Evolutionary conservation across 495 filamentous ascomycete species (phyloP), one percentile per base, ranked within the genome.

Genomic region (Annulohypoxylon moriforme): DNA sequence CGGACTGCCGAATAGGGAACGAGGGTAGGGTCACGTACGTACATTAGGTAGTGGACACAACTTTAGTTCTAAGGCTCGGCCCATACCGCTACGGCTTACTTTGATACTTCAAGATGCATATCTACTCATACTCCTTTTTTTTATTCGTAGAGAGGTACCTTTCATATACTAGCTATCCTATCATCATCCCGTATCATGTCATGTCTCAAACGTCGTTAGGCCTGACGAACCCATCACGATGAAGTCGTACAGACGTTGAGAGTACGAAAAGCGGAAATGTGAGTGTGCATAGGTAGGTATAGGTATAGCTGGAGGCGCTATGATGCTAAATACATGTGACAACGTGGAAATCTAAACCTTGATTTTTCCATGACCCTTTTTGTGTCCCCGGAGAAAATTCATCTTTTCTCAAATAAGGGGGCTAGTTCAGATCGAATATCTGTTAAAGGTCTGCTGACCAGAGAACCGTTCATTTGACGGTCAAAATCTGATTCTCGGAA

Each of bases 261-360:
- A 24, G 42, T 47, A 49, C 38, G 58, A 25, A 14, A 49, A 49
- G 29, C 29, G 25, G 16, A 22, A 42, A 31, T 3, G 24, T 13
- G 53, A n/a, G 50, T 18, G 34, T 58, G 22, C 40, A 61, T 31
- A 47, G 58, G 42, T 46, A 24, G 25, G 38, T 61, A 34, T 44
- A 44, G 40, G 40, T 59, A 59, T 46, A 24, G 38, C 24, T 34
- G 16, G 40, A 34, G 40, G 58, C 40, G 58, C 25, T 61, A 33
- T 33, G 42, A 61, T 61, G 58, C 58, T 61, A 61, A 61, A 49
- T 61, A 61, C 58, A 61, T 49, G 58, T 33, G 38, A 61, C 22
- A 31, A 46, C 20, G 42, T 47, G 58, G 46, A 61, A 61, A 47
- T 40, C 46, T 47, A 31, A 49, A 16, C 42, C 42, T 46, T 18